A percentile compares a stretch with the other conserved stretches of the same genome.
phyloP scores from a whole-genome alignment of 1,284 basidiomycete genomes.

The Pseudomicrostroma phylloplanum region DNA sequence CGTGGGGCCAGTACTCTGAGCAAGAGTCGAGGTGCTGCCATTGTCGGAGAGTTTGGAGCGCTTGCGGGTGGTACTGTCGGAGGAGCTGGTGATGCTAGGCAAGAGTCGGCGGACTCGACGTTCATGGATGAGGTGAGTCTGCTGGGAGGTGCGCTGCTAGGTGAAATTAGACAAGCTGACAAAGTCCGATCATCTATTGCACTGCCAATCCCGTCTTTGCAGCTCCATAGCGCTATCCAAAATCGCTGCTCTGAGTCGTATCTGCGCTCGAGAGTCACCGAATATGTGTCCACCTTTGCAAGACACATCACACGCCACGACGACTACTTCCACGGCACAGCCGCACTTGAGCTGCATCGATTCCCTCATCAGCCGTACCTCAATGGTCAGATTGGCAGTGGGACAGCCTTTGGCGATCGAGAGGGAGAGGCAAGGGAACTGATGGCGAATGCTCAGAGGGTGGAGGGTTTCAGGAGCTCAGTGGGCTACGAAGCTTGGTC shows the following conservation, averaged over 20 bases:
- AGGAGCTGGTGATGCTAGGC: conserved; percentile 10
- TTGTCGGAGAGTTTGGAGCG: conserved; percentile 6
- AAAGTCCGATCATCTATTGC: too few relatives aligned
- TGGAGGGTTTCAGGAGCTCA: conserved; percentile 72
- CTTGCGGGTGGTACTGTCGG: background rate
- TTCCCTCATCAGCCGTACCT: conserved; percentile 56
- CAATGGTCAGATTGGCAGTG: conserved; percentile 60
- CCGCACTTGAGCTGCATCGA: conserved; percentile 57
- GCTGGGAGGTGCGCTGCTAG: too few relatives aligned
- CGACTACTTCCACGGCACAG: conserved; percentile 63
- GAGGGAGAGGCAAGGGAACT: conserved; percentile 60
- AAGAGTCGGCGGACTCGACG: conserved; percentile 63
- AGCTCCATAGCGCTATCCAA: conserved; percentile 59
- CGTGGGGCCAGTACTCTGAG: too few relatives aligned
- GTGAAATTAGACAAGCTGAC: too few relatives aligned
- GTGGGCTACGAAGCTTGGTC: conserved; percentile 62
- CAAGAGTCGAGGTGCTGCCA: too few relatives aligned
- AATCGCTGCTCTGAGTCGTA: conserved; percentile 71
- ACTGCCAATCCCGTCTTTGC: too few relatives aligned
- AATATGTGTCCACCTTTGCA: conserved; percentile 69
- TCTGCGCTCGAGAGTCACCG: conserved; percentile 70
- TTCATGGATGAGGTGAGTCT: conserved; percentile 78
- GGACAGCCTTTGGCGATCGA: conserved; percentile 66
- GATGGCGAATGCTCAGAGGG: conserved; percentile 63
- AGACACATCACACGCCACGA: conserved; percentile 71